Evolutionary conservation across 2,329 filamentous ascomycete species (phyloP).

Genomic region (Botryosphaeria dothidea): DNA sequence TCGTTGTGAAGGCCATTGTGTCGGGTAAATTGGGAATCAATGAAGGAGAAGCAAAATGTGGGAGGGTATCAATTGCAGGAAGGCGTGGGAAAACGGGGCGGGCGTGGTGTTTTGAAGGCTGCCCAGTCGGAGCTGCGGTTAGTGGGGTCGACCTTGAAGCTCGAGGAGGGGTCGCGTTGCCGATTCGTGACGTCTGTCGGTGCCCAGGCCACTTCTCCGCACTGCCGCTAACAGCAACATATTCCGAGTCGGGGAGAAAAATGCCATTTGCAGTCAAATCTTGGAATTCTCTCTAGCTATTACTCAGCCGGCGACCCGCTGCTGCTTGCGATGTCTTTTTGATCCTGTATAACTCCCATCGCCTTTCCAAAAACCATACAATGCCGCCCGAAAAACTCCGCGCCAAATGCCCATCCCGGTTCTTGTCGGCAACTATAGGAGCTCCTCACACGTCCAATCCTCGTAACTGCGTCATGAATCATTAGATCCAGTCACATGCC

Average conservation of each 20-base stretch:
- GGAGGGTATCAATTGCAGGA: not conserved
- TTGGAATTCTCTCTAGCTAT: slow-evolving; percentile 9
- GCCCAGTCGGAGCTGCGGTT: slow-evolving; percentile 14
- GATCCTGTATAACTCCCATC: slow-evolving; percentile 31
- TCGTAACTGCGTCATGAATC: slow-evolving; percentile 69
- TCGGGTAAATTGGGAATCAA: not conserved
- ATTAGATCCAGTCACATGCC: not conserved
- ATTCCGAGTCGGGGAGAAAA: slow-evolving; percentile 15
- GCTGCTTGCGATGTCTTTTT: slow-evolving; percentile 33
- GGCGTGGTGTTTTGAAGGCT: slow-evolving; percentile 17
- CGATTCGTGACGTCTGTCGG: slow-evolving; percentile 18
- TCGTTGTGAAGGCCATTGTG: slow-evolving; percentile 76
- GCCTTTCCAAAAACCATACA: slow-evolving; percentile 34
- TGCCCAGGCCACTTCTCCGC: slow-evolving; percentile 18
- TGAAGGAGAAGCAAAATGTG: not conserved
- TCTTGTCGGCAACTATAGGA: slow-evolving; percentile 52
- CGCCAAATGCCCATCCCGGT: slow-evolving; percentile 18
- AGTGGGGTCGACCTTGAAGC: slow-evolving; percentile 16
- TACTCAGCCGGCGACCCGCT: slow-evolving; percentile 29
- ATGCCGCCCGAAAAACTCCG: slow-evolving; percentile 20
- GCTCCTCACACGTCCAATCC: slow-evolving; percentile 98
- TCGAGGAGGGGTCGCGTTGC: slow-evolving; percentile 15
- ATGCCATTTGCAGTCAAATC: slow-evolving; percentile 11
- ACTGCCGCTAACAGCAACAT: slow-evolving; percentile 17
- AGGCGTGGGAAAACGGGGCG: not conserved